Evolutionary conservation across 257 asterid species (phyloP).

Genomic region (Orobanche coerulescens): DNA sequence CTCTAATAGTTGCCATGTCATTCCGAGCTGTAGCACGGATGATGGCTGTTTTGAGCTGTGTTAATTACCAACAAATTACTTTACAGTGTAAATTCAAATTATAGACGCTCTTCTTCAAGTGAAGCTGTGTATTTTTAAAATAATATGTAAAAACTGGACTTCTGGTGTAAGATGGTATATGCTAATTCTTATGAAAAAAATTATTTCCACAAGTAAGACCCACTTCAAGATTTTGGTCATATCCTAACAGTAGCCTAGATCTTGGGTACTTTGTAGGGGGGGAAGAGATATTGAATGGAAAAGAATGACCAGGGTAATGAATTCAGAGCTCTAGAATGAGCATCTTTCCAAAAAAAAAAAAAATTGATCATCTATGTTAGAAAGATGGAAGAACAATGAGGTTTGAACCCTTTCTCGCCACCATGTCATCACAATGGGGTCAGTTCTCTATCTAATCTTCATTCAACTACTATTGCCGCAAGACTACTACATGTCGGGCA

Average conservation of each 20-base stretch:
- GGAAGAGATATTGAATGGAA: too few species aligned
- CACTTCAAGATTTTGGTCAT: background rate
- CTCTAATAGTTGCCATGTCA: constrained; percentile 95
- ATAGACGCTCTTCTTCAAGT: constrained; percentile 4
- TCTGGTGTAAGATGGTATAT: background rate
- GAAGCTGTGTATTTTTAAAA: constrained; percentile 6
- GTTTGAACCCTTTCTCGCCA: too few species aligned
- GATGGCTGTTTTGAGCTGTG: constrained; percentile 87
- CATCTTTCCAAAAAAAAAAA: background rate
- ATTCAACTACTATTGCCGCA: background rate
- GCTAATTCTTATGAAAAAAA: background rate
- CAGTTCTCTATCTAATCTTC: background rate
- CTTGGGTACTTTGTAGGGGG: constrained; percentile 3
- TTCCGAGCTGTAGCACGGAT: constrained; percentile 79
- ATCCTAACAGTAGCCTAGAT: background rate
- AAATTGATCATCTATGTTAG: background rate
- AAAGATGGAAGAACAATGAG: too few species aligned
- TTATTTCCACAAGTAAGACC: background rate
- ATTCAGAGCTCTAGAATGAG: background rate
- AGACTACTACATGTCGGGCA: background rate
- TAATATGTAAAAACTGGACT: background rate
- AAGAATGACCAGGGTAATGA: background rate
- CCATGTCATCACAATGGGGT: background rate
- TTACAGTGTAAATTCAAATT: constrained; percentile 13
- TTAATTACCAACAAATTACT: constrained; percentile 24